Evolutionary conservation across 805 yeast species (phyloP), one percentile per base, ranked within the genome.

Genomic region (Suhomyces sp.): DNA sequence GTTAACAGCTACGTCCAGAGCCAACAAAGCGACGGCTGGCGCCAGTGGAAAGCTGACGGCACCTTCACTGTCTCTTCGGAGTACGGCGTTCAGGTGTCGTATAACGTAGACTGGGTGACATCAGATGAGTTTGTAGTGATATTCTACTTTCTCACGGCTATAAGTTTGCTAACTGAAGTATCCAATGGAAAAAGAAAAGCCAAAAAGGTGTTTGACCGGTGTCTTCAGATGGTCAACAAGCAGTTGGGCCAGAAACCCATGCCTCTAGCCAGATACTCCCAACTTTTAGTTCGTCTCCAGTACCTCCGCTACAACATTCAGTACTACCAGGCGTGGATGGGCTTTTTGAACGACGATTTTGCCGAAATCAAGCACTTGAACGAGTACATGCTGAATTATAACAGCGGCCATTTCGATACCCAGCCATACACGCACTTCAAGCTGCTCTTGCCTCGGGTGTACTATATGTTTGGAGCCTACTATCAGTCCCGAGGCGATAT

Each of bases 101-200:
- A 54, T 58, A 70, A 65, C 22, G 57, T 77, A 1, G 60, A 61
- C 17, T 80, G 84, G 82, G 51, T 79, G 10, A 66, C 71, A 12
- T 66, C 76, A 4, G 74, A 71, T 42, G 82, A 79, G 52, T 77
- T 75, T 59, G 69, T 71, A 7, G 66, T 76, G 19, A 50, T 71
- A 44, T 65, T 76, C 22, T 77, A 76, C 57, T 71, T 77, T 44
- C 59, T 73, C n/a, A 70, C 76, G 36, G 83, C 80, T 2, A 60
- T 79, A 5, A 61, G 71, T 6, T 70, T 73, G 31, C 54, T 78
- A 19, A 60, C 61, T 13, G 76, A 72, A 40, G 62, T 74, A 0
- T 64, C 72, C 60, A 70, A 68, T 46, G 69, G 68, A 1, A 67
- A 65, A 42, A 58, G 64, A 13, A 68, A 73, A 47, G 62, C 79